Evolutionary conservation across 441 rosid species (phyloP).

Genomic region (Manihot esculenta): DNA sequence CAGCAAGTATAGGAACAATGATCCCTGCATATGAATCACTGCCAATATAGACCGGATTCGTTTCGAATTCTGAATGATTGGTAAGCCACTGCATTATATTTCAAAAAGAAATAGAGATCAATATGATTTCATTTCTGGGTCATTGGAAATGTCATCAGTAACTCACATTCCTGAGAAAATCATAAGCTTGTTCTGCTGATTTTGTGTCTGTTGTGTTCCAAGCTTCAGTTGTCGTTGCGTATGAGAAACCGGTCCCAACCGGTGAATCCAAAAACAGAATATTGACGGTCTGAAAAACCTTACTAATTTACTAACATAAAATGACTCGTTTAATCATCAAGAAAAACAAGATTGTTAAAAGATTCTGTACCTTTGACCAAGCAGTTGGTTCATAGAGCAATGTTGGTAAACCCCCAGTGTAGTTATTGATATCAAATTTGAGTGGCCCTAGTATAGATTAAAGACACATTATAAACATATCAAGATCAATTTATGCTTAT

Average conservation of each 20-base stretch:
- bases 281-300: constrained; percentile 19
- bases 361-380: constrained; percentile 30
- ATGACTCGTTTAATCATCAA: not conserved
- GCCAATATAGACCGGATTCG: constrained; percentile 29
- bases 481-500: not conserved
- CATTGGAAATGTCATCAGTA: not conserved
- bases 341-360: not conserved
- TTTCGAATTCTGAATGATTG: constrained; percentile 25
- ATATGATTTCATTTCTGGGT: too few relatives aligned
- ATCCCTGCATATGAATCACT: constrained; percentile 40
- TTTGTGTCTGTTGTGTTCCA: constrained; percentile 29
- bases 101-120: not conserved
- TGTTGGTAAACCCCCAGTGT: constrained; percentile 24
- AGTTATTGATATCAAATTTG: constrained; percentile 17
- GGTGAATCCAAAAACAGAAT: constrained; percentile 38
- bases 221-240: constrained; percentile 28
- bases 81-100: constrained; percentile 31
- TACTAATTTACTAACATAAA: not conserved
- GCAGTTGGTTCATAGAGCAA: constrained; percentile 18
- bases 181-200: constrained; percentile 19
- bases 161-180: constrained; percentile 28
- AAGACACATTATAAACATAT: too few relatives aligned
- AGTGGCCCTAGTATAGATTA: constrained; percentile 18
- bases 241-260: constrained; percentile 38
- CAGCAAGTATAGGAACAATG: constrained; percentile 28